Percentiles rank a stretch among this genome's conserved stretches.
phyloP scores from a whole-genome alignment of 2,329 filamentous ascomycete genomes.

The Fusarium odoratissimum region DNA sequence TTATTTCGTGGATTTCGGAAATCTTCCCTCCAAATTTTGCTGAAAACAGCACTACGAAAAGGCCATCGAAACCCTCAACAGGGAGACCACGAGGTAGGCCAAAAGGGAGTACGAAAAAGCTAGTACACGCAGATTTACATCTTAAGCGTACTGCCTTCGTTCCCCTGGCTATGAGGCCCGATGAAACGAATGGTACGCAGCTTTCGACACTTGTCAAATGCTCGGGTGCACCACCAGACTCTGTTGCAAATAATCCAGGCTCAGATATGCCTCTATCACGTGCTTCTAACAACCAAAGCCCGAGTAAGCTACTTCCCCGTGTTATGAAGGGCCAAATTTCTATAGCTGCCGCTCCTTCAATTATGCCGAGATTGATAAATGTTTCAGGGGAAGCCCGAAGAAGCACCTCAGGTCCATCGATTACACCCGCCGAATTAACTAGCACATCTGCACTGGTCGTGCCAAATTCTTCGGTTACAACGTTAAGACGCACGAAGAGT shows the following conservation, averaged over 20 bases:
- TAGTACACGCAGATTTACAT: slow-evolving; percentile 34
- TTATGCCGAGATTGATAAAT: background rate
- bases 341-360: background rate
- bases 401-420: background rate
- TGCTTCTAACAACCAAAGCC: background rate
- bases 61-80: slow-evolving; percentile 1
- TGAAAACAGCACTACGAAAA: background rate
- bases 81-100: slow-evolving; percentile 64
- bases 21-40: slow-evolving; percentile 64
- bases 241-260: background rate
- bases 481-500: slow-evolving; percentile 33
- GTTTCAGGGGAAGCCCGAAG: background rate
- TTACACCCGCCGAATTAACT: background rate
- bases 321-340: background rate
- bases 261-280: background rate
- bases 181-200: slow-evolving; percentile 2
- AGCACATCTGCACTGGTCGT: background rate
- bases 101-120: slow-evolving; percentile 61
- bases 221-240: slow-evolving; percentile 1
- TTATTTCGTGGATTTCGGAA: slow-evolving; percentile 72
- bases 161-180: slow-evolving; percentile 3
- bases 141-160: slow-evolving; percentile 48
- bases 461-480: background rate
- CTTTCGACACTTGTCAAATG: background rate
- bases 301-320: background rate